Evolutionary conservation across 192 early-diverging fungal genomes (phyloP).

Genomic region (Coemansia sp.): DNA sequence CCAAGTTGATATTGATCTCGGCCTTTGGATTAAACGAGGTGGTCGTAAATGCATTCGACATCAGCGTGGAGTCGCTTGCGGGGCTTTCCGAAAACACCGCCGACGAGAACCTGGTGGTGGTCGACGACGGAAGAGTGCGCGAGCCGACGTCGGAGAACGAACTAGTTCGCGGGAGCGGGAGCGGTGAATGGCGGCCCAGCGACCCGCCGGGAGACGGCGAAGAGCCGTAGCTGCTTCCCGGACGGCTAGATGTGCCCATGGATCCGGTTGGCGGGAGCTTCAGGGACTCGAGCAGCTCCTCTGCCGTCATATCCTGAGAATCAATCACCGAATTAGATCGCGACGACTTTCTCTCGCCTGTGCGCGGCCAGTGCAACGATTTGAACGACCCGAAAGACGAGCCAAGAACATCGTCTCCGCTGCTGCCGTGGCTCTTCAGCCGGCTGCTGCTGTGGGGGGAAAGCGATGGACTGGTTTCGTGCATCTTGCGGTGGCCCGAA

Average conservation of each 20-base stretch:
- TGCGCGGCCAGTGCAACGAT: constrained; percentile 34
- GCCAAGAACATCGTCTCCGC: constrained; percentile 1
- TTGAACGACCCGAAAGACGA: constrained; percentile 9
- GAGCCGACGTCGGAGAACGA: constrained; percentile 30
- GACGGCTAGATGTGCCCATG: background rate
- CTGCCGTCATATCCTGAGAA: constrained; percentile 39
- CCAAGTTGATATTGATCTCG: constrained; percentile 32
- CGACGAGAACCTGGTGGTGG: background rate
- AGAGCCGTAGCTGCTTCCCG: constrained; percentile 10
- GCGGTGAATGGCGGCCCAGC: constrained; percentile 34
- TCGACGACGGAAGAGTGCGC: constrained; percentile 11
- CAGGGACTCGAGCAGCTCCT: constrained; percentile 48
- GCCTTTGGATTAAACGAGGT: constrained; percentile 25
- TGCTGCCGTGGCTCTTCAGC: constrained; percentile 4
- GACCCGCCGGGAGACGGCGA: constrained; percentile 17
- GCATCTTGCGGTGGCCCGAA: constrained; percentile 19
- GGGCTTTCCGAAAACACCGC: constrained; percentile 19
- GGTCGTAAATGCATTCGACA: background rate
- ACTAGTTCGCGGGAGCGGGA: constrained; percentile 24
- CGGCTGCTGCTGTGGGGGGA: background rate
- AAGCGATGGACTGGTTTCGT: background rate
- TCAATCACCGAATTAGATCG: constrained; percentile 20
- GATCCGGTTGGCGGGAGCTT: constrained; percentile 27
- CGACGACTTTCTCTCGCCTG: constrained; percentile 14
- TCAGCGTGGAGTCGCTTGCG: constrained; percentile 26